phyloP scores from a whole-genome alignment of 2,329 filamentous ascomycete species.

The Colletotrichum sp. region DNA sequence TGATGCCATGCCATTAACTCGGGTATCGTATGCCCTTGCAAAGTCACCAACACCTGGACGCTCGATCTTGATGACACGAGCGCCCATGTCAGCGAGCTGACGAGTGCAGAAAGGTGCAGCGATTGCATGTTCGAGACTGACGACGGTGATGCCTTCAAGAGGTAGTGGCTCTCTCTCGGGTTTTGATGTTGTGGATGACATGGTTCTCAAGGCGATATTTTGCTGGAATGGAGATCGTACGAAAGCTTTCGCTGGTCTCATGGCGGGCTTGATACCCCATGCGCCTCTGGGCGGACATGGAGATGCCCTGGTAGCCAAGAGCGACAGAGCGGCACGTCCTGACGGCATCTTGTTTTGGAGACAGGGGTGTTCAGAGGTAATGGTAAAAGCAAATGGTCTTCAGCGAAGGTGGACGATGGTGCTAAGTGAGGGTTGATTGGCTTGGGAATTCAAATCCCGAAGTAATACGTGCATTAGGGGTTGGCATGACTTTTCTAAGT shows the following conservation, averaged over 20 bases:
- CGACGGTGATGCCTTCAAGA: slow-evolving; percentile 50
- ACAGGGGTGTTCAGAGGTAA: neutral
- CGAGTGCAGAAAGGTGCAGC: slow-evolving; percentile 60
- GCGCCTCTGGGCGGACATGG: neutral
- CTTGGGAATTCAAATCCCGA: neutral
- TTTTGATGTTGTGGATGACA: neutral
- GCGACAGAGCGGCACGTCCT: neutral
- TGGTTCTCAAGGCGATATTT: neutral
- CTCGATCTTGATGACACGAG: slow-evolving; percentile 60
- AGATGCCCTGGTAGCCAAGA: neutral
- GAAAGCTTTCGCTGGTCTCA: neutral
- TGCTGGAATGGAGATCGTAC: neutral
- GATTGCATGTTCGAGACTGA: slow-evolving; percentile 60
- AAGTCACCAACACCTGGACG: slow-evolving; percentile 57
- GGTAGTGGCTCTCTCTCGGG: slow-evolving; percentile 14
- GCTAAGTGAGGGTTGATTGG: neutral
- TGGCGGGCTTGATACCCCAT: neutral
- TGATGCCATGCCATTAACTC: slow-evolving; percentile 54
- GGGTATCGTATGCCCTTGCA: slow-evolving; percentile 54
- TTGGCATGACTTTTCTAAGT: neutral
- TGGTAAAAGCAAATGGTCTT: neutral
- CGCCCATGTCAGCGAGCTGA: slow-evolving; percentile 58
- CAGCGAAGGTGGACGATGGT: neutral
- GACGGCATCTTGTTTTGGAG: neutral
- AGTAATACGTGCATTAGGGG: neutral